Evolutionary conservation across 768 basidiomycete genomes (phyloP), one percentile per base, ranked within the genome.

Genomic region (Xerocomus brunneocitrinus): DNA sequence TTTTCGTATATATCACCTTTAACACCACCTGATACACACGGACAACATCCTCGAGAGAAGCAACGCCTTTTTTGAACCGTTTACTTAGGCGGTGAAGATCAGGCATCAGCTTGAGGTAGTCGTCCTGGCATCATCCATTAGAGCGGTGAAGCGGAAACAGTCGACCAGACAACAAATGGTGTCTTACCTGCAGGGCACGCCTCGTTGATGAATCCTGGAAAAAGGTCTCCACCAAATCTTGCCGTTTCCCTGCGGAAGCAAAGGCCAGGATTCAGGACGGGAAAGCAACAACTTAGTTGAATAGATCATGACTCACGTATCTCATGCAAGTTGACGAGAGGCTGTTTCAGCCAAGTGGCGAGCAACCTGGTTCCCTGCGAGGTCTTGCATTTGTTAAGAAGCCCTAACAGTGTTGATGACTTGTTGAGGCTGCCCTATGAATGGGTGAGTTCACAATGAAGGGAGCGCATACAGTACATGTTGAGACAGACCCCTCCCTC

Each of bases 351-450:
- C 95, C 95, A 98, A 45, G 84, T 85, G 0, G 85, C 89, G 3
- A 99, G 76, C 38, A 97, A 68, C 51, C 97, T 75, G 13, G 89
- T 84, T 0, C 97, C 97, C 66, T 99, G 97, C 0, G 91, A 84
- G 0, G 97, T 98, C 72, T 97, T 97, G 75, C 95, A 97, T 61
- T 89, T 90, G 68, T 98, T 97, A 53, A 99, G 72, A 8, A 97
- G 73, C 1, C 94, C 94, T 50, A 94, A 83, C 5, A 99, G 68
- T 4, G 91, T 95, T 30, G 89, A 90, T 58, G 89, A 94, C 64
- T 90, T 87, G 49, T 83, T 84, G 2, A 81, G 74, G 7, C 79
- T 79, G 39, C 78, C 80, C 81, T 85, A 53, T 28, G 39, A 28
- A 41, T 3, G 24, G 14, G 34, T 56, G 22, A 64, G 46, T 47